These are phyloP conservation scores for Irpex sp. DNA, from an alignment of 1,284 basidiomycete genomes.

Conservation along the genomic window DNA sequence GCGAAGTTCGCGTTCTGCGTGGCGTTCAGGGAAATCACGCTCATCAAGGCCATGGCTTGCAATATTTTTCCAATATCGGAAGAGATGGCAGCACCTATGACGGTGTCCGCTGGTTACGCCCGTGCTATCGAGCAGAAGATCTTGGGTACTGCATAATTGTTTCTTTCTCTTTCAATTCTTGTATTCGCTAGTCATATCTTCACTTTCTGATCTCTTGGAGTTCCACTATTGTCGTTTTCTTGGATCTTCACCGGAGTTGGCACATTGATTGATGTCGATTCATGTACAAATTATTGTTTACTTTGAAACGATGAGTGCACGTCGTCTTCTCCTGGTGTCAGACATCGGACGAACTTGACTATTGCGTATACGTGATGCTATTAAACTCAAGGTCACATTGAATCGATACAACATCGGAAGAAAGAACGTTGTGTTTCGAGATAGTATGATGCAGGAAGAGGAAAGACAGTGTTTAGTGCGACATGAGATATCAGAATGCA, in stretches of 20 bases:
- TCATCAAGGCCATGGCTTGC: constrained; percentile 25
- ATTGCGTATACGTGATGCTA: background rate
- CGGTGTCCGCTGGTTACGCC: constrained; percentile 19
- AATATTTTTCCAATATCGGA: constrained; percentile 14
- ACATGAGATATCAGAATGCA: background rate
- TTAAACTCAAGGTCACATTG: background rate
- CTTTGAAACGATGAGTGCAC: no score
- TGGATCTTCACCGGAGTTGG: background rate
- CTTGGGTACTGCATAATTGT: background rate
- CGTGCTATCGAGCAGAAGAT: background rate
- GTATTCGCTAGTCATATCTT: no score
- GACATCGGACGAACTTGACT: no score
- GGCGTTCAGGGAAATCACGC: constrained; percentile 25
- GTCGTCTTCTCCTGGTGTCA: no score
- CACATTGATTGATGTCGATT: background rate
- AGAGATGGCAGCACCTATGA: constrained; percentile 22
- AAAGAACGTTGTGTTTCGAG: background rate
- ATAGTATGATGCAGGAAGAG: background rate
- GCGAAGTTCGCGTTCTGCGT: constrained; percentile 25
- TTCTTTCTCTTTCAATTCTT: background rate
- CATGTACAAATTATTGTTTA: no score
- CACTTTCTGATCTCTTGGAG: background rate
- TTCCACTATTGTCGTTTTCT: background rate
- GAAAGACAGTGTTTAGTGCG: background rate
- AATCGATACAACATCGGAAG: background rate